These are phyloP conservation scores for Yamadazyma laniorum DNA, from an alignment of 805 yeast species.

Conservation along the genomic window DNA sequence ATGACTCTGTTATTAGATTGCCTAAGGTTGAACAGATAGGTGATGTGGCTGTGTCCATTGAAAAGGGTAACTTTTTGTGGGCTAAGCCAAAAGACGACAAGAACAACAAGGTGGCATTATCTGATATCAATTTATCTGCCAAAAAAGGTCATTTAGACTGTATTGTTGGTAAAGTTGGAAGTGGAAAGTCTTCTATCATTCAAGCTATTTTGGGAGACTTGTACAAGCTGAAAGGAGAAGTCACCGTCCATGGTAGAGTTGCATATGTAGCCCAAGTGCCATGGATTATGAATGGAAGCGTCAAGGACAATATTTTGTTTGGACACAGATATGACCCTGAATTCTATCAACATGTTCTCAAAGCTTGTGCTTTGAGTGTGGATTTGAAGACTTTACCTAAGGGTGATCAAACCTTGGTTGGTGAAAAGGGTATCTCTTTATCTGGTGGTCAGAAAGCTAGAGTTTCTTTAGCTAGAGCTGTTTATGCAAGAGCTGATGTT, in stretches of 20 bases:
- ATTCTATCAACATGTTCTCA: constrained; percentile 76
- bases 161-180: constrained; percentile 86
- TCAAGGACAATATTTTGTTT: constrained; percentile 85
- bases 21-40: constrained; percentile 54
- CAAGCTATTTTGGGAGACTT: constrained; percentile 82
- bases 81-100: constrained; percentile 56
- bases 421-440: constrained; percentile 94
- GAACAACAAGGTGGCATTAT: constrained; percentile 61
- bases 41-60: constrained; percentile 62
- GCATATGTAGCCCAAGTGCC: constrained; percentile 94
- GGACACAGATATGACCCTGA: constrained; percentile 82
- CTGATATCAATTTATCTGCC: constrained; percentile 59
- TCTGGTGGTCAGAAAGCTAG: constrained; percentile 99
- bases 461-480: constrained; percentile 91
- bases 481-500: constrained; percentile 89
- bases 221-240: constrained; percentile 71
- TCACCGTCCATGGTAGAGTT: constrained; percentile 67
- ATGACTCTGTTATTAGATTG: constrained; percentile 63
- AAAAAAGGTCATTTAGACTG: constrained; percentile 78
- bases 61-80: constrained; percentile 75
- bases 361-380: constrained; percentile 81
- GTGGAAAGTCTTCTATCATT: constrained; percentile 82
- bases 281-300: constrained; percentile 96
- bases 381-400: constrained; percentile 81
- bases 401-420: constrained; percentile 90